phyloP scores from a whole-genome alignment of 108 stramenopile species.

The Seminavis robusta region DNA sequence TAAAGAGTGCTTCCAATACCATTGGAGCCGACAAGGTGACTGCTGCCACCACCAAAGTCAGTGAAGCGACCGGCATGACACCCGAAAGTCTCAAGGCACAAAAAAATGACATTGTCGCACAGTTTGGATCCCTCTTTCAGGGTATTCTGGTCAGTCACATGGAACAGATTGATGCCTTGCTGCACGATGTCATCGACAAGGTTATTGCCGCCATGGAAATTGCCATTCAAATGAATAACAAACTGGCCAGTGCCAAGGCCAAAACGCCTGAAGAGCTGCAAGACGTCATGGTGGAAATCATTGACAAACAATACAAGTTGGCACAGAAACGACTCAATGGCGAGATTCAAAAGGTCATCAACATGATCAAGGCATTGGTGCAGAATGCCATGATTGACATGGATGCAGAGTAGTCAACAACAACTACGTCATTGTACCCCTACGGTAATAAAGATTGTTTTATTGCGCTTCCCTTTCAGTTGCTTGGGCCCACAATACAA shows the following conservation, averaged over 20 bases:
- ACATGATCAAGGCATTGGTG: not conserved
- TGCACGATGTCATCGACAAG: not conserved
- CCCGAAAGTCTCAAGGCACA: not conserved
- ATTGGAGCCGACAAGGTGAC: not conserved
- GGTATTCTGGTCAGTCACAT: not conserved
- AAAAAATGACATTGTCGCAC: not conserved
- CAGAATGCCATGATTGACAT: not conserved
- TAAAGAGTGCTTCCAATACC: not conserved
- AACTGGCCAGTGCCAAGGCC: not conserved
- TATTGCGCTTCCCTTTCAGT: too few species aligned
- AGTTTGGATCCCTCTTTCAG: not conserved
- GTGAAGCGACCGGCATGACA: not conserved
- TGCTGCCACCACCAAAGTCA: not conserved
- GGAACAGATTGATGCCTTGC: not conserved
- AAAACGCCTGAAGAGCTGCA: not conserved
- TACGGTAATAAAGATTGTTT: too few species aligned
- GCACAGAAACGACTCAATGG: not conserved
- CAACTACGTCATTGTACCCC: too few species aligned
- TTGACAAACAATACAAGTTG: not conserved
- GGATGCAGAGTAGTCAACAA: not conserved
- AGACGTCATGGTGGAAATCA: not conserved
- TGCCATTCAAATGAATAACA: not conserved
- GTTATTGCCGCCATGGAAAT: not conserved
- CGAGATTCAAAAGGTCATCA: not conserved
- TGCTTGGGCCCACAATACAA: too few species aligned